Evolutionary conservation across 2,329 filamentous ascomycete species (phyloP).

Genomic region (Claviceps lovelessii): DNA sequence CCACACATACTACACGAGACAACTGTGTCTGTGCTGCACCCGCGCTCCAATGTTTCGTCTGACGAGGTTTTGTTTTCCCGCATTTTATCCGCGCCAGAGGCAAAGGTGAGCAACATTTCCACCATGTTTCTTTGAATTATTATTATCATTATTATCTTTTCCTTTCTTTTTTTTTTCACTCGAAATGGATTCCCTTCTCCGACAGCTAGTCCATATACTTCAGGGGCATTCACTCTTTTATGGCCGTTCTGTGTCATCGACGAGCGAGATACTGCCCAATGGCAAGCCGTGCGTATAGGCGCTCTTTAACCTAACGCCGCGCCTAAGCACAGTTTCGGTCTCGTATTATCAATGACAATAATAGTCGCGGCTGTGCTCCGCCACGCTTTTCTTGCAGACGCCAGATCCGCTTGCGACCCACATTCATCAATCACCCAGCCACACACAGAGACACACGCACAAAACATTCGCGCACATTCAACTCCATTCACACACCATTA

Average conservation of each 20-base stretch:
- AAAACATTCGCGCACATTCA: background rate
- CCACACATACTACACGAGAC: background rate
- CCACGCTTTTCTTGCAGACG: background rate
- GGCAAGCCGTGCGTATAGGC: background rate
- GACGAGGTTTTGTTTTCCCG: background rate
- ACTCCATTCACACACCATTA: background rate
- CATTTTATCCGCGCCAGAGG: background rate
- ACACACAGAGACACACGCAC: background rate
- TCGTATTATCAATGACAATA: background rate
- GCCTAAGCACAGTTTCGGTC: constrained; percentile 1
- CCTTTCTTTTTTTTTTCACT: background rate
- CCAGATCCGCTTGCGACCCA: constrained; percentile 1
- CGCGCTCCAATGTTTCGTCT: background rate
- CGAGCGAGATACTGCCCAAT: background rate
- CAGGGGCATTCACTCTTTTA: background rate
- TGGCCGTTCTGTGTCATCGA: background rate
- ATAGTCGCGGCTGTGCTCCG: constrained; percentile 4
- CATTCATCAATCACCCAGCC: background rate
- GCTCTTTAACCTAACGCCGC: background rate
- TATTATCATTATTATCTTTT: too few species aligned
- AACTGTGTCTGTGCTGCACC: background rate
- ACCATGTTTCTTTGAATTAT: background rate
- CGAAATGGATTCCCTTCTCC: background rate
- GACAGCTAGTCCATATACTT: too few species aligned
- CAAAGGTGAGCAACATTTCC: background rate